phyloP scores from a whole-genome alignment of 768 basidiomycete genomes.

The Candolleomyces efflorescens region DNA sequence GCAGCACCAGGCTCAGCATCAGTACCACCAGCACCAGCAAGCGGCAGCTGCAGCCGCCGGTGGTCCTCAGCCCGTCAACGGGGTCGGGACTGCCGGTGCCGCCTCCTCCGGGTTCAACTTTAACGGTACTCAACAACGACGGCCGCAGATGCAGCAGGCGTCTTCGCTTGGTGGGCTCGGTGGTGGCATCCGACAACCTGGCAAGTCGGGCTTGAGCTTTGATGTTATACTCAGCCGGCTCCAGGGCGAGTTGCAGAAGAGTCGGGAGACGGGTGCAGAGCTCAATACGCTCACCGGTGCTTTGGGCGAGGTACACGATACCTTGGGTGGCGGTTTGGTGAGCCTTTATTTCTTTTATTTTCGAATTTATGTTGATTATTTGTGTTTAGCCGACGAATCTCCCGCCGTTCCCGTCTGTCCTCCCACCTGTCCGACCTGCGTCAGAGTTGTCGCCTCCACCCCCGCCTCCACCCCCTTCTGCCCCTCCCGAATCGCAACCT shows the following conservation, averaged over 20 bases:
- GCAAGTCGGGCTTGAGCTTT: constrained; percentile 85
- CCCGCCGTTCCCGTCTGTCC: constrained; percentile 56
- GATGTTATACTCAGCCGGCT: constrained; percentile 87
- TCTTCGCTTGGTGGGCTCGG: constrained; percentile 62
- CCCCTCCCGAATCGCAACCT: constrained; percentile 2
- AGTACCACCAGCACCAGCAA: constrained; percentile 30
- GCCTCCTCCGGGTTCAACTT: constrained; percentile 14
- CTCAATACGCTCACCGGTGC: constrained; percentile 69
- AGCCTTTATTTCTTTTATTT: constrained; percentile 17
- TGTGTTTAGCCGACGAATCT: constrained; percentile 49
- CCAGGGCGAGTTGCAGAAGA: constrained; percentile 93
- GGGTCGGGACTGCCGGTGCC: constrained; percentile 2
- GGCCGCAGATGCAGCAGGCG: constrained; percentile 55
- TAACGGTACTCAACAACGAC: constrained; percentile 39
- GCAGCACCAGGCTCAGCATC: constrained; percentile 55
- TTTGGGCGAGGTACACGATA: constrained; percentile 91
- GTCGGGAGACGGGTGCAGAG: constrained; percentile 88
- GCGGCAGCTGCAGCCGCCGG: constrained; percentile 13
- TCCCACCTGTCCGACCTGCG: constrained; percentile 62
- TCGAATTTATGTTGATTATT: background rate
- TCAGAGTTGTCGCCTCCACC: constrained; percentile 20
- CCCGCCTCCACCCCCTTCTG: constrained; percentile 29
- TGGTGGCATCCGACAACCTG: constrained; percentile 63
- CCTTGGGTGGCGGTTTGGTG: constrained; percentile 78
- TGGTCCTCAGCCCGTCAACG: constrained; percentile 3